phyloP scores from a whole-genome alignment of 225 moss, liverwort and hornwort genomes.

The Neckera pumila region DNA sequence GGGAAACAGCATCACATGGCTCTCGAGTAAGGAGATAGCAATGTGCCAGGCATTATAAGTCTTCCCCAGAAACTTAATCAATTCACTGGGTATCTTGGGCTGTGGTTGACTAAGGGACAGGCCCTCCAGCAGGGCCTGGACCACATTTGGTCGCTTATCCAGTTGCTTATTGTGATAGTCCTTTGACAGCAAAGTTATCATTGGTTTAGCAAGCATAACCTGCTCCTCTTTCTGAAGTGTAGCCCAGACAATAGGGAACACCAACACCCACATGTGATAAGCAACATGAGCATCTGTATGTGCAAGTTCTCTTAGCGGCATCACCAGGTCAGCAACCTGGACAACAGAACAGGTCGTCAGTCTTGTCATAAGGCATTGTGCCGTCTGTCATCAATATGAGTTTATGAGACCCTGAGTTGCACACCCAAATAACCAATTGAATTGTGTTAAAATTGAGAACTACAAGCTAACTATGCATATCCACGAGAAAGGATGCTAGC shows the following conservation, averaged over 20 bases:
- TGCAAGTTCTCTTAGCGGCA: constrained; percentile 90
- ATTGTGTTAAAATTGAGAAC: background rate
- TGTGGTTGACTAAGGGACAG: constrained; percentile 97
- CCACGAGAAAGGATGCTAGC: background rate
- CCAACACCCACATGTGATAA: constrained; percentile 99
- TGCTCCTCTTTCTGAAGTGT: constrained; percentile 99
- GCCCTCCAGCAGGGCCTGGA: constrained; percentile 94
- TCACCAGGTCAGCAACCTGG: constrained; percentile 93
- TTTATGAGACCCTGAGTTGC: background rate
- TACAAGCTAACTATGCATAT: background rate
- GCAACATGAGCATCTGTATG: constrained; percentile 99
- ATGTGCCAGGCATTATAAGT: constrained; percentile 99
- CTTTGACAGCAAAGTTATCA: constrained; percentile 94
- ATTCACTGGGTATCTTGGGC: constrained; percentile 97
- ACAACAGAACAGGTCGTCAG: constrained; percentile 9
- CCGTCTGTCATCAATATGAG: background rate
- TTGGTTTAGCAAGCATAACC: constrained; percentile 98
- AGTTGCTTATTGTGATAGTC: constrained; percentile 95
- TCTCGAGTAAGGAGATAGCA: constrained; percentile 94
- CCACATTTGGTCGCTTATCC: constrained; percentile 96
- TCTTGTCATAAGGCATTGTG: background rate
- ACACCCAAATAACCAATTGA: background rate
- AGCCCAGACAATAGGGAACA: constrained; percentile 99
- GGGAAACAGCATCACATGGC: constrained; percentile 98
- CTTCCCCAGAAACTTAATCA: constrained; percentile 97